Conservation (phyloP, 192 early-diverging fungal genomes). For the Phycomyces blakesleeanus region DNA sequence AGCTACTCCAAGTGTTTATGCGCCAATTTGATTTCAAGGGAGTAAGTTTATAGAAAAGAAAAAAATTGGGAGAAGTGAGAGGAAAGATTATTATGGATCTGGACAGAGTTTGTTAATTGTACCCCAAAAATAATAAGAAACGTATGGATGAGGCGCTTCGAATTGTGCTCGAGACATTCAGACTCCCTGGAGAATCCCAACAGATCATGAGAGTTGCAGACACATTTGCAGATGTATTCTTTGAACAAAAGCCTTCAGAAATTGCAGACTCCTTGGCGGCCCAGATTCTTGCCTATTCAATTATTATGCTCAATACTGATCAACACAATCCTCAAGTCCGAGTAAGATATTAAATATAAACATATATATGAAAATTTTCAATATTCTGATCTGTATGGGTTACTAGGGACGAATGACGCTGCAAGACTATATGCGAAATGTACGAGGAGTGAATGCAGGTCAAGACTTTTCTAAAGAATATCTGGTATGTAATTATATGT, state of each 20-base stretch:
- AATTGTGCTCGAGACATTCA: constrained; percentile 88
- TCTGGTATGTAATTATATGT: constrained; percentile 45
- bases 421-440: constrained; percentile 85
- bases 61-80: too few relatives aligned
- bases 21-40: constrained; percentile 83
- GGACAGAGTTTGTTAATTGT: background rate
- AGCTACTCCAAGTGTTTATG: constrained; percentile 83
- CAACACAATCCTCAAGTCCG: constrained; percentile 92
- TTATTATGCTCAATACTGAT: constrained; percentile 99
- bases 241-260: constrained; percentile 55
- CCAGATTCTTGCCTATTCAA: constrained; percentile 86
- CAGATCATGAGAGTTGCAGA: constrained; percentile 96
- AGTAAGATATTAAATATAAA: constrained; percentile 29
- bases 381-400: background rate
- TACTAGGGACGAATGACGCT: constrained; percentile 80
- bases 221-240: constrained; percentile 83
- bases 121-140: constrained; percentile 54
- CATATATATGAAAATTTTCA: background rate
- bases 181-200: constrained; percentile 96
- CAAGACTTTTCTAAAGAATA: constrained; percentile 82
- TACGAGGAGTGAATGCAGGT: constrained; percentile 83
- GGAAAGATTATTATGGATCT: too few relatives aligned
- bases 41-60: too few relatives aligned
- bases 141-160: constrained; percentile 92
- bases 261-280: constrained; percentile 79